These are phyloP conservation scores for Dictyostelium capitatum DNA, from an alignment of 78 protist genomes.

Conservation along the genomic window DNA sequence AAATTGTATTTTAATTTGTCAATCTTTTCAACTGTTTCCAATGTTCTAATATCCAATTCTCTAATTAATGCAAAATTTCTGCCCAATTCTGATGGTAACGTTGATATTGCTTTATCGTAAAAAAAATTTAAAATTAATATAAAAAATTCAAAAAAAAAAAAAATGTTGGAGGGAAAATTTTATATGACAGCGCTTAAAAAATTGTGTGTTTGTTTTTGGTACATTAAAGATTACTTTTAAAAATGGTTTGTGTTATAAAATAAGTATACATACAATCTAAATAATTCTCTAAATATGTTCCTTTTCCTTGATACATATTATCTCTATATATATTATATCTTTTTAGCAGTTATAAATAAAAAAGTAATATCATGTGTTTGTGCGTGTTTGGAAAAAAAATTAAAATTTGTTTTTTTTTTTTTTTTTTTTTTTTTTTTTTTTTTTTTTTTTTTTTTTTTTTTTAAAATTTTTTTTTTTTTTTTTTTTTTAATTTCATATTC, in stretches of 20 bases:
- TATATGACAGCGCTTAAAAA: too few relatives aligned
- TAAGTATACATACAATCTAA: conserved; percentile 44
- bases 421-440: too few relatives aligned
- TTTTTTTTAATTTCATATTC: too few relatives aligned
- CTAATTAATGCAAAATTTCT: conserved; percentile 75
- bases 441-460: too few relatives aligned
- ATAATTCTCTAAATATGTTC: conserved; percentile 83
- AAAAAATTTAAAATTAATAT: neutral
- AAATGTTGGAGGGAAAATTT: neutral
- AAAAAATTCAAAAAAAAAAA: neutral
- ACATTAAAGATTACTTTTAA: neutral
- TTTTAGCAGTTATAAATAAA: too few relatives aligned
- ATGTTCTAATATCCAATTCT: conserved; percentile 78
- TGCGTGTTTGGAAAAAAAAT: too few relatives aligned
- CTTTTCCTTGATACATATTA: conserved; percentile 67
- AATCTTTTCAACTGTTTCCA: conserved; percentile 33
- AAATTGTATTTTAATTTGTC: conserved; percentile 32
- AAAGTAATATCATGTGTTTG: too few relatives aligned
- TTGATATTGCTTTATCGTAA: conserved; percentile 53
- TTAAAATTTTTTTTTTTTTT: too few relatives aligned
- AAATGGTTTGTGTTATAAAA: neutral
- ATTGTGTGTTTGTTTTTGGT: too few relatives aligned
- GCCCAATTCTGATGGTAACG: conserved; percentile 67
- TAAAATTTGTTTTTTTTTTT: too few relatives aligned
- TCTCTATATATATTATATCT: too few relatives aligned